These are phyloP conservation scores for Solanum piurae DNA, from an alignment of 257 asterid species.

Conservation along the genomic window DNA sequence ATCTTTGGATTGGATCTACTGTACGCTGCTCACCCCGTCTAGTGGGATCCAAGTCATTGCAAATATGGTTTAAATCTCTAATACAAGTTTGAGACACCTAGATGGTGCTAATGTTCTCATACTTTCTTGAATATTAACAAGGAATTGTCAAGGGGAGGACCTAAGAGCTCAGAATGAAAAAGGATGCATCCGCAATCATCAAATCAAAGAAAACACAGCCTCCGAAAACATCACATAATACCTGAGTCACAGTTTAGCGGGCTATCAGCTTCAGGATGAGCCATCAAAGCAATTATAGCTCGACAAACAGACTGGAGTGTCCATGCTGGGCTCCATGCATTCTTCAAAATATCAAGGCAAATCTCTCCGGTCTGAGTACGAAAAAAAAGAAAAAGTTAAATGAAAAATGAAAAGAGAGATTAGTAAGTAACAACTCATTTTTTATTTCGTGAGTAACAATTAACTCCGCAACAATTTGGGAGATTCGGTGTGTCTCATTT, in stretches of 20 bases:
- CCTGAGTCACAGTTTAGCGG: constrained; percentile 99
- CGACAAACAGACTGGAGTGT: constrained; percentile 97
- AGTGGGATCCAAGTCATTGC: background rate
- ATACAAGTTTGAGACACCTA: background rate
- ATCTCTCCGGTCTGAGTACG: constrained; percentile 83
- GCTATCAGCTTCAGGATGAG: constrained; percentile 99
- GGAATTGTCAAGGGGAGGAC: background rate
- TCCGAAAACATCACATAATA: constrained; percentile 7
- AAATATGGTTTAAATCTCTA: background rate
- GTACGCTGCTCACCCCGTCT: background rate
- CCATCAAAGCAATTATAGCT: constrained; percentile 98
- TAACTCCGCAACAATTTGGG: background rate
- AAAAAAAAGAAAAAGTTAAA: background rate
- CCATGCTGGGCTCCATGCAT: constrained; percentile 99
- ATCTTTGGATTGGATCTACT: background rate
- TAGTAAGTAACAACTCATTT: background rate
- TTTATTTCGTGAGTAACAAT: background rate
- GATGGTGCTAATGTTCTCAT: background rate
- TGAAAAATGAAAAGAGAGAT: background rate
- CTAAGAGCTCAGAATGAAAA: background rate
- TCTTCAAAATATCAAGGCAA: constrained; percentile 98
- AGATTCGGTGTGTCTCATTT: background rate
- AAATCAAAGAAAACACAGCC: background rate
- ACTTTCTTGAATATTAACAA: background rate
- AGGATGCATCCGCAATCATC: background rate